Conservation (phyloP, 78 protist genomes). For the Dictyostelium capitatum region DNA sequence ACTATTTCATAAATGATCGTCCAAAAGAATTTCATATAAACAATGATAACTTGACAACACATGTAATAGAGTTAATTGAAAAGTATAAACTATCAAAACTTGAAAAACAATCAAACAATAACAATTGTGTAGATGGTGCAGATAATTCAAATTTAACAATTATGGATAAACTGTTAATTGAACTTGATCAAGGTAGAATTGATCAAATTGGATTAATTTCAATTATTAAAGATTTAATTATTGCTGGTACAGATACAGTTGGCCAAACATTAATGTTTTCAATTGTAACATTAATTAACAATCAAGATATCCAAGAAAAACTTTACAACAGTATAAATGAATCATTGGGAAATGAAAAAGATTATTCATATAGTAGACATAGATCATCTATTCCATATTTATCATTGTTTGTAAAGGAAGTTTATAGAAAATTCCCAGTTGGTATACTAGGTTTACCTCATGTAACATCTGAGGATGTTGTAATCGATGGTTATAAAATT, state of each 20-base stretch:
- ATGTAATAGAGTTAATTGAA: background rate
- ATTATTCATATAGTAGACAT: conserved; percentile 12
- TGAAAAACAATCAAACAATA: background rate
- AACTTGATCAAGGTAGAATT: conserved; percentile 3
- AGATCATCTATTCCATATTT: background rate
- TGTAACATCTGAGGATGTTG: background rate
- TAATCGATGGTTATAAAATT: conserved; percentile 6
- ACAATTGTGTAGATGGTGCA: no score
- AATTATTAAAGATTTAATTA: conserved; percentile 13
- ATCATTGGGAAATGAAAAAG: background rate
- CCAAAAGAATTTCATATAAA: conserved; percentile 15
- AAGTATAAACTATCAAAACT: background rate
- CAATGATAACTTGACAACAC: background rate
- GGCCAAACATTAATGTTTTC: conserved; percentile 1
- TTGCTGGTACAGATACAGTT: conserved; percentile 36
- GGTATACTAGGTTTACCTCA: conserved; percentile 60
- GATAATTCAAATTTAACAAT: background rate
- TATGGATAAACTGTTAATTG: conserved; percentile 24
- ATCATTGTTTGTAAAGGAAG: conserved; percentile 6
- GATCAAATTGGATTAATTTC: background rate
- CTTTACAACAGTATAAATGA: background rate
- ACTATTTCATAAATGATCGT: background rate
- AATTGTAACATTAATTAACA: background rate
- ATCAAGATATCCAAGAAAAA: conserved; percentile 29
- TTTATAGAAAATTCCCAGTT: conserved; percentile 23